These are phyloP conservation scores for Knoxdaviesia proteae DNA, from an alignment of 2,329 filamentous ascomycete genomes.

Conservation along the genomic window DNA sequence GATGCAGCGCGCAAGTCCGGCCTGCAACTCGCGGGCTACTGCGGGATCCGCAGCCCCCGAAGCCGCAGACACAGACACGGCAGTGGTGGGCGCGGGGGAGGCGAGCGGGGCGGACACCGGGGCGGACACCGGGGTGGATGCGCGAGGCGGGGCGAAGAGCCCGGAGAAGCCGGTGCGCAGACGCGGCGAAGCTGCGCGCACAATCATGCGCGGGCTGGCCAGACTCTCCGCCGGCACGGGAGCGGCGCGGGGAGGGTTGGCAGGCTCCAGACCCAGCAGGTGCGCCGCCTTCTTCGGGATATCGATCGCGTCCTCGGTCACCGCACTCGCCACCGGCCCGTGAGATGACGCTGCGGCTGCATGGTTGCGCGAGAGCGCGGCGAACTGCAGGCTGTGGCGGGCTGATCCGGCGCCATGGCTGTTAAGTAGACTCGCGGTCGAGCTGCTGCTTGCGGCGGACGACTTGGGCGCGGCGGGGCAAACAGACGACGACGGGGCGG, in stretches of 20 bases:
- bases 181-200: neutral
- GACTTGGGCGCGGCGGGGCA: constrained; percentile 5
- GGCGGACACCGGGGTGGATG: neutral
- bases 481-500: neutral
- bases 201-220: too few species aligned
- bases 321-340: too few species aligned
- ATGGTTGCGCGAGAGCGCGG: constrained; percentile 6
- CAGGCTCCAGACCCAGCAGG: constrained; percentile 23
- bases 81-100: neutral
- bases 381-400: constrained; percentile 1
- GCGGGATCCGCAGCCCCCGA: constrained; percentile 9
- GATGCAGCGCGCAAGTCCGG: constrained; percentile 29
- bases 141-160: constrained; percentile 6
- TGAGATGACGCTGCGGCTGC: neutral
- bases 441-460: constrained; percentile 1
- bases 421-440: constrained; percentile 1
- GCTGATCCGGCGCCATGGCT: constrained; percentile 3
- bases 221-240: too few species aligned
- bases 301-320: constrained; percentile 8
- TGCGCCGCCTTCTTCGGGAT: constrained; percentile 31
- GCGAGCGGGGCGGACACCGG: neutral
- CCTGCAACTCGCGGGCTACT: constrained; percentile 21
- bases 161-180: constrained; percentile 8
- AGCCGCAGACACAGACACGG: neutral
- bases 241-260: neutral